These are phyloP conservation scores for Sporothrix inflata DNA, from an alignment of 2,329 filamentous ascomycete genomes.

Conservation along the genomic window DNA sequence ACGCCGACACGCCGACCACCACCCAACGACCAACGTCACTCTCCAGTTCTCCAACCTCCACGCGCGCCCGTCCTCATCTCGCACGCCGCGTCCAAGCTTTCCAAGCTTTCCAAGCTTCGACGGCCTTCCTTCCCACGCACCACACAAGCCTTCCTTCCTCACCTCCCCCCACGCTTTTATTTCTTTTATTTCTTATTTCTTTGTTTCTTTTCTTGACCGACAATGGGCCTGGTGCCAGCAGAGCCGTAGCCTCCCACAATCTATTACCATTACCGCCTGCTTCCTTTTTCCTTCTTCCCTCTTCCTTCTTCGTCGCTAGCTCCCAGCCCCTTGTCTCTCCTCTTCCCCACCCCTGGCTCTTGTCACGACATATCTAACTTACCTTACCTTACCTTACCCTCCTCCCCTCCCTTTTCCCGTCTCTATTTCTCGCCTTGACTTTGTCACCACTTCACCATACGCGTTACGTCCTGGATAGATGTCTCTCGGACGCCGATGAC, in stretches of 20 bases:
- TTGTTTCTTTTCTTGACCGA: not conserved
- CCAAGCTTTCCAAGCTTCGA: constrained; percentile 20
- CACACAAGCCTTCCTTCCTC: not conserved
- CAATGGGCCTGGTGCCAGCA: constrained; percentile 18
- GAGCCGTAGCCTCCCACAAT: constrained; percentile 8
- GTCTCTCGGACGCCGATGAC: not conserved
- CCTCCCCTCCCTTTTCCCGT: not conserved
- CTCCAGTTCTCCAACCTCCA: not conserved
- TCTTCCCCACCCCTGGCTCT: not conserved
- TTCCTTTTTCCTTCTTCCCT: constrained; percentile 1
- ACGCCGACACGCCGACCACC: not conserved
- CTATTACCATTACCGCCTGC: not conserved
- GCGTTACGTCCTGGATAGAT: not conserved
- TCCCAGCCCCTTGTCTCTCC: constrained; percentile 7
- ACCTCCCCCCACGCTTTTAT: not conserved
- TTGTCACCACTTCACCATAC: not conserved
- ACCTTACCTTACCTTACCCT: not conserved
- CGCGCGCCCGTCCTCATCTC: not conserved
- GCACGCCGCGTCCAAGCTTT: constrained; percentile 10
- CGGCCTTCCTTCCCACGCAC: not conserved
- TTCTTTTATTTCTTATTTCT: not conserved
- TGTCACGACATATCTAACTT: not conserved
- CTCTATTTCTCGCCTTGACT: not conserved
- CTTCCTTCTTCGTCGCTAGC: not conserved
- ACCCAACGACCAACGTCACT: constrained; percentile 2